phyloP scores from a whole-genome alignment of 2,329 filamentous ascomycete species.

The Pseudogymnoascus sp. region DNA sequence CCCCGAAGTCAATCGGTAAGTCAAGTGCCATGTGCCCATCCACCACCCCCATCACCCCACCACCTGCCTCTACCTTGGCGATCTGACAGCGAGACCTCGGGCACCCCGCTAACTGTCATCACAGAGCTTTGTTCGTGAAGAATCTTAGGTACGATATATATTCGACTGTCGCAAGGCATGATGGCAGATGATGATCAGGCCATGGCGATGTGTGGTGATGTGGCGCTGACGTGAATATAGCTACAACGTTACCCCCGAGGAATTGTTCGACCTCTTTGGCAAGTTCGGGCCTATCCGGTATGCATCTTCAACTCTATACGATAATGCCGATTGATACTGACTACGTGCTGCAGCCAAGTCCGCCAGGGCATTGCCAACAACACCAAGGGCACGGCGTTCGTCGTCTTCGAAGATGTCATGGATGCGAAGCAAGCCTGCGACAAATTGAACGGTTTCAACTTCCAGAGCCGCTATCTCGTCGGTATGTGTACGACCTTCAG shows the following conservation, averaged over 20 bases:
- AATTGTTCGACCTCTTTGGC: slow-evolving; percentile 97
- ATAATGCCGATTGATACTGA: slow-evolving; percentile 19
- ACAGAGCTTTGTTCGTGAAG: slow-evolving; percentile 98
- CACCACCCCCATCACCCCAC: slow-evolving; percentile 12
- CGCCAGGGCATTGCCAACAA: slow-evolving; percentile 95
- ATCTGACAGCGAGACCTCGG: neutral
- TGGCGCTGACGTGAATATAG: slow-evolving; percentile 38
- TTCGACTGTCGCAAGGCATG: slow-evolving; percentile 31
- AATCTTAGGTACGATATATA: slow-evolving; percentile 71
- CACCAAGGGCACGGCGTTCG: slow-evolving; percentile 97
- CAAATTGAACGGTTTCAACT: slow-evolving; percentile 99
- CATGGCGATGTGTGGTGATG: slow-evolving; percentile 55
- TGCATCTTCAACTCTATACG: slow-evolving; percentile 24
- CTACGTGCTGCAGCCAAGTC: slow-evolving; percentile 63
- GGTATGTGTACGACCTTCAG: slow-evolving; percentile 48
- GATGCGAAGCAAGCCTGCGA: slow-evolving; percentile 98
- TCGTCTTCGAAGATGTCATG: slow-evolving; percentile 98
- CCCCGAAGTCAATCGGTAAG: slow-evolving; percentile 97
- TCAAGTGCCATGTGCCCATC: slow-evolving; percentile 25
- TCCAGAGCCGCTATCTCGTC: slow-evolving; percentile 98
- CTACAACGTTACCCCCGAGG: slow-evolving; percentile 98
- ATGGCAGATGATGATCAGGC: slow-evolving; percentile 46
- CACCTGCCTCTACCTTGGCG: neutral
- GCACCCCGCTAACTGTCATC: slow-evolving; percentile 10
- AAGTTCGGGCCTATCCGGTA: slow-evolving; percentile 95